Evolutionary conservation across 2,329 filamentous ascomycete genomes (phyloP), one percentile per base, ranked within the genome.

Genomic region (Arthrobotrys conoides): DNA sequence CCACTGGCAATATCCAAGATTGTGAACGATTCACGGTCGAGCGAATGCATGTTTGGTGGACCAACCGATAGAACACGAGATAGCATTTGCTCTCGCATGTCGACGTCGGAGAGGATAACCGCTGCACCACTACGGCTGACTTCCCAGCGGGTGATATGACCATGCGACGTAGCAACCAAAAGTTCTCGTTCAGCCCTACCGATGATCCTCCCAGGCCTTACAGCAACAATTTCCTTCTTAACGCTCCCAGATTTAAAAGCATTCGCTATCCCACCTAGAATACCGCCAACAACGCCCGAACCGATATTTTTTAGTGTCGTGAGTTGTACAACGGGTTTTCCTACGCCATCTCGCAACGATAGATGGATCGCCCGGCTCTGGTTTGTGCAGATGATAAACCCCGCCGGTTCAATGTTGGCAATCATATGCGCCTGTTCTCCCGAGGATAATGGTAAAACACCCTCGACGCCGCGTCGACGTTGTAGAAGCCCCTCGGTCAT

Each of bases 111-210:
- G 57, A 92, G 88, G 59, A 93, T 87, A 51, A 92, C 90, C 83
- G 94, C 91, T 81, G 94, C 93, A 38, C 94, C 94, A 78, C 92
- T 93, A 84, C 95, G 93, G 82, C 95, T 93, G 51, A 97, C 88
- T 83, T 92, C 92, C 96, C 96, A 99, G 6, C 91, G 88, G 82
- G 96, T 91, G 27, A 99, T 86, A 73, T 91, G 89, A 30, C 92
- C 95, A 81, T 91, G 91, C 68, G 90, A 88, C 0, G 94, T 96
- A 14, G 91, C 90, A 44, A 94, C 90, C 57, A 97, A 89, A 38
- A 97, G 88, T 81, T 94, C 93, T 83, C 94, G 91, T 84, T 97
- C 94, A 24, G 94, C 94, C 80, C 93, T 90, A 73, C 90, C 89
- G 44, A 88, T 87, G 9, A 91, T 90, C 66, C 89, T 87, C 51